Evolutionary conservation across 495 filamentous ascomycete species (phyloP).

Genomic region (Aspergillus taichungensis): DNA sequence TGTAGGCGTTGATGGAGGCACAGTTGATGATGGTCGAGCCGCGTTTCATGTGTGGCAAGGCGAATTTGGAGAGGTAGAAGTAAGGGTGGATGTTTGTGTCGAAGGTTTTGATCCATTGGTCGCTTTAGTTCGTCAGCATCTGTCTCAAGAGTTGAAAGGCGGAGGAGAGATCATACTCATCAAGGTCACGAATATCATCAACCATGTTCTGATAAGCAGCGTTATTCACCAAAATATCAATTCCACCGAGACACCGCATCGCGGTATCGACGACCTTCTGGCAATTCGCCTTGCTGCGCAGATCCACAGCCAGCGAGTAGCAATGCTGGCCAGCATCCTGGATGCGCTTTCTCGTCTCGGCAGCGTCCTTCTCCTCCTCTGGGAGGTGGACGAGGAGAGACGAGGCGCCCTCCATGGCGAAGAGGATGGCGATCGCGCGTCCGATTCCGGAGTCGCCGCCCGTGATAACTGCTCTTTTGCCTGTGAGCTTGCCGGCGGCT

Average conservation of each 20-base stretch:
- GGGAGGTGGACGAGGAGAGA: slow-evolving; percentile 67
- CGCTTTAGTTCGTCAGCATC: slow-evolving; percentile 27
- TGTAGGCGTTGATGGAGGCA: slow-evolving; percentile 73
- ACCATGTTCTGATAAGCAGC: slow-evolving; percentile 69
- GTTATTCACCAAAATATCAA: slow-evolving; percentile 79
- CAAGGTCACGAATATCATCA: slow-evolving; percentile 59
- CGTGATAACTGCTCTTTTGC: slow-evolving; percentile 71
- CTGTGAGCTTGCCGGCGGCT: slow-evolving; percentile 66
- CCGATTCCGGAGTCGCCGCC: slow-evolving; percentile 81
- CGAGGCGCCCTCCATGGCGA: slow-evolving; percentile 76
- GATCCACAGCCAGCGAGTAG: slow-evolving; percentile 50
- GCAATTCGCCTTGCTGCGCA: slow-evolving; percentile 57
- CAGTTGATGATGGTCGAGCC: slow-evolving; percentile 80
- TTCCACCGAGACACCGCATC: slow-evolving; percentile 50
- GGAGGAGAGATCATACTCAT: slow-evolving; percentile 45
- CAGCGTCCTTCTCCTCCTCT: slow-evolving; percentile 68
- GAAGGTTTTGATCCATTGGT: slow-evolving; percentile 72
- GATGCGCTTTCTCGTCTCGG: slow-evolving; percentile 61
- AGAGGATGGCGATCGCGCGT: slow-evolving; percentile 67
- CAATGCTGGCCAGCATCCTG: slow-evolving; percentile 56
- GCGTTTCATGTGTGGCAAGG: slow-evolving; percentile 63
- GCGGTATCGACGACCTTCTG: slow-evolving; percentile 59
- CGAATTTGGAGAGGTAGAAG: slow-evolving; percentile 73
- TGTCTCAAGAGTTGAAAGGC: background rate
- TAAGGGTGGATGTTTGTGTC: slow-evolving; percentile 68